Conservation (phyloP, 441 rosid genomes). For the Gossypium gossypioides region DNA sequence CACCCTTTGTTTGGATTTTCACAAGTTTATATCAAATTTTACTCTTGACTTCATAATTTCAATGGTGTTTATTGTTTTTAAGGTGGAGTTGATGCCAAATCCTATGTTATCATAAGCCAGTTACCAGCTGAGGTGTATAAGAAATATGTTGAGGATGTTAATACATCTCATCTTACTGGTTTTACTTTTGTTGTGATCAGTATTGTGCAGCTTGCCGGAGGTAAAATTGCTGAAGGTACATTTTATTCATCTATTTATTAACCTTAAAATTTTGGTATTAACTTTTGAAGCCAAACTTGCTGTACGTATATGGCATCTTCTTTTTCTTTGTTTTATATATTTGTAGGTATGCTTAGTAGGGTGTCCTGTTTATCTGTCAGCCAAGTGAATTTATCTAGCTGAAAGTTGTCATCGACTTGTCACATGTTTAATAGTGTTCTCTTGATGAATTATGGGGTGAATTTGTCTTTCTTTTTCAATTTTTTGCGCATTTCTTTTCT, state of each 20-base stretch:
- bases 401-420: neutral
- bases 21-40: neutral
- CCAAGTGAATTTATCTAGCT: neutral
- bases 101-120: constrained; percentile 66
- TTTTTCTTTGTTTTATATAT: neutral
- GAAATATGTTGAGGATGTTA: constrained; percentile 56
- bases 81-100: constrained; percentile 54
- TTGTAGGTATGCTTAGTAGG: neutral
- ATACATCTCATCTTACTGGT: constrained; percentile 46
- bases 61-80: constrained; percentile 7
- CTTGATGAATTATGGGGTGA: neutral
- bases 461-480: neutral
- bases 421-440: neutral
- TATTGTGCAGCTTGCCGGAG: constrained; percentile 72
- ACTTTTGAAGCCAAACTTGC: neutral
- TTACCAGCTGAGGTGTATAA: constrained; percentile 51
- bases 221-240: constrained; percentile 67
- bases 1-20: neutral
- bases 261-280: neutral
- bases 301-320: neutral
- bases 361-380: neutral
- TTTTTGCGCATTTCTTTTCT: too few species aligned
- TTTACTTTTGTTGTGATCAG: constrained; percentile 63
- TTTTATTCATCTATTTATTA: constrained; percentile 6
- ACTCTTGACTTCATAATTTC: neutral